Evolutionary conservation across 2,329 filamentous ascomycete genomes (phyloP).

Genomic region (Xylariaceae sp.): DNA sequence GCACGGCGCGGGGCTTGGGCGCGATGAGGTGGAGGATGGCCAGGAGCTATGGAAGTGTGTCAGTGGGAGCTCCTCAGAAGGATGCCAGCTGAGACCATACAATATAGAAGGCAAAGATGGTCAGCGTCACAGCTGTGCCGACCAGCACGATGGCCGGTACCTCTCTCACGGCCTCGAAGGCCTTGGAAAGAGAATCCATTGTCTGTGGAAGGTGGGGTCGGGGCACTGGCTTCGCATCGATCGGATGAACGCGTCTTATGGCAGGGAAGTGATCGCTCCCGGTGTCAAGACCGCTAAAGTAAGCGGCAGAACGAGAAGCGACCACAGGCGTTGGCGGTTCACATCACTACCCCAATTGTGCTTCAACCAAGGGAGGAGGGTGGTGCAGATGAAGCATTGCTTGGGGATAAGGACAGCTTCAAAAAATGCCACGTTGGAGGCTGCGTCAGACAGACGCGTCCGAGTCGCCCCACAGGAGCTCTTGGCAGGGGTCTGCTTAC

Average conservation of each 20-base stretch:
- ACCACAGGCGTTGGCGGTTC: neutral
- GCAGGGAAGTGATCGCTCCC: neutral
- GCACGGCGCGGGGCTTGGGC: conserved; percentile 67
- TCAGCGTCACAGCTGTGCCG: conserved; percentile 26
- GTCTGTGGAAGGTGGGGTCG: neutral
- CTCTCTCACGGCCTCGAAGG: conserved; percentile 17
- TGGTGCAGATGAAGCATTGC: no score
- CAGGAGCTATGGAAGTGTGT: conserved; percentile 47
- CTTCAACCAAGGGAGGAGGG: no score
- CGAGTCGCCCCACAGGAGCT: no score
- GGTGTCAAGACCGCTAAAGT: neutral
- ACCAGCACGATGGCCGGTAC: conserved; percentile 33
- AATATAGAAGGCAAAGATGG: conserved; percentile 27
- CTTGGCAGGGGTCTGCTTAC: no score
- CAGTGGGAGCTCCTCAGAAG: neutral
- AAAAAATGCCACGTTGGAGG: no score
- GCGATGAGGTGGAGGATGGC: conserved; percentile 65
- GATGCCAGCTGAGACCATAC: conserved; percentile 23
- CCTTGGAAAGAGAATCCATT: neutral
- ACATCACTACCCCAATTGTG: no score
- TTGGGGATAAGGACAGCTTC: no score
- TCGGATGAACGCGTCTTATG: no score
- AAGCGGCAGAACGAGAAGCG: neutral
- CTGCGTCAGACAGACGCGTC: no score
- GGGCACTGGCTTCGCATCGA: no score